These are phyloP conservation scores for Cryptosporidium baileyi DNA, from an alignment of 169 alveolate genomes.

Conservation along the genomic window DNA sequence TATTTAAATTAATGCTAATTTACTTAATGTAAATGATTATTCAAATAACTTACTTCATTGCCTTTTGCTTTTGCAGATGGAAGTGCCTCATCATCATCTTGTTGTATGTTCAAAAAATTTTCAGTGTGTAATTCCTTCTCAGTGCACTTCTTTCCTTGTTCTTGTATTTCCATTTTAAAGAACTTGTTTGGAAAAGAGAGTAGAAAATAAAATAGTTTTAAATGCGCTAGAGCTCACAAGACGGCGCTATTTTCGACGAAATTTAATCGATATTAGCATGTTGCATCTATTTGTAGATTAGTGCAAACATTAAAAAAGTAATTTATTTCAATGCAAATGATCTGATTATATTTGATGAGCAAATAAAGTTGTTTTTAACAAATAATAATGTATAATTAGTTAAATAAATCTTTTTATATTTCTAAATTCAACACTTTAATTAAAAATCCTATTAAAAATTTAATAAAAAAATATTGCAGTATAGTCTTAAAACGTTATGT, in stretches of 20 bases:
- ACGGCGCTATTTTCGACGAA: constrained; percentile 61
- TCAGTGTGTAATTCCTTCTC: not conserved
- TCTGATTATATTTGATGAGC: too few relatives aligned
- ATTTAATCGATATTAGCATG: too few relatives aligned
- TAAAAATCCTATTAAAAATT: not conserved
- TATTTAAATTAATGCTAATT: not conserved
- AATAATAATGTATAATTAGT: not conserved
- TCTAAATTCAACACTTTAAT: not conserved
- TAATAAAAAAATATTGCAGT: constrained; percentile 32
- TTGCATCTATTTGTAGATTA: too few relatives aligned
- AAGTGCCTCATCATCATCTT: not conserved
- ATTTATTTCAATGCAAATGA: too few relatives aligned
- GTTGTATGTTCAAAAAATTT: not conserved
- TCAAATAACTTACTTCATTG: constrained; percentile 34
- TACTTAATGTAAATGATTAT: not conserved
- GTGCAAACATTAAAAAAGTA: too few relatives aligned
- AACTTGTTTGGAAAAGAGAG: not conserved
- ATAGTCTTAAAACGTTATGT: constrained; percentile 63
- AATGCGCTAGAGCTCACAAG: constrained; percentile 61
- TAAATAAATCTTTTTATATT: not conserved
- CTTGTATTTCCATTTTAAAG: not conserved
- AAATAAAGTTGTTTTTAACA: not conserved
- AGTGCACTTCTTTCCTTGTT: not conserved
- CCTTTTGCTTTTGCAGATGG: constrained; percentile 65
- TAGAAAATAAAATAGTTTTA: not conserved